Evolutionary conservation across 148 eudicot genomes (phyloP).

Genomic region (Chenopodium suecicum): DNA sequence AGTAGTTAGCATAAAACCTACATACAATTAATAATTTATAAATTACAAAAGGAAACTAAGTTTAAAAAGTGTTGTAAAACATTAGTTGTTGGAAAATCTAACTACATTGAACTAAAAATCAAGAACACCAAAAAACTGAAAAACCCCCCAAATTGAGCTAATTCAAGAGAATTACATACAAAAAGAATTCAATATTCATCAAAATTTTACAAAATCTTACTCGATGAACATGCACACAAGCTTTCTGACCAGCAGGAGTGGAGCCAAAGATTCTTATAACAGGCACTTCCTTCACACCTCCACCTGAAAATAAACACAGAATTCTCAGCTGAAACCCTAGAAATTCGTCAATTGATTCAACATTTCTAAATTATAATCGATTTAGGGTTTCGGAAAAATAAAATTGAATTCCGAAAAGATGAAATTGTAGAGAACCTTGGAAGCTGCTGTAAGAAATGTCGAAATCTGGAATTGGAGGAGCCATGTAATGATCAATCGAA

Average conservation of each 20-base stretch:
- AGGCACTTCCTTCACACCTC: conserved; percentile 87
- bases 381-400: conserved; percentile 6
- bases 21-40: background rate
- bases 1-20: background rate
- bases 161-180: background rate
- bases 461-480: conserved; percentile 67
- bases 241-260: conserved; percentile 88
- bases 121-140: background rate
- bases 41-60: background rate
- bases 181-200: background rate
- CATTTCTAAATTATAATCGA: background rate
- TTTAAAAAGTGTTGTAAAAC: background rate
- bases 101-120: background rate
- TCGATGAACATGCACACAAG: conserved; percentile 81
- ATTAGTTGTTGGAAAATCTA: background rate
- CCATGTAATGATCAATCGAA: conserved; percentile 76
- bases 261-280: conserved; percentile 87
- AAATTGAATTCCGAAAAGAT: background rate
- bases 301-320: conserved; percentile 42
- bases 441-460: conserved; percentile 71
- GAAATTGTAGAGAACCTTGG: conserved; percentile 45
- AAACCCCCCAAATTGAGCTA: background rate
- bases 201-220: conserved; percentile 37
- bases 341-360: background rate
- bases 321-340: conserved; percentile 7